Conservation (phyloP, 257 asterid species). For the Penstemon davidsonii region DNA sequence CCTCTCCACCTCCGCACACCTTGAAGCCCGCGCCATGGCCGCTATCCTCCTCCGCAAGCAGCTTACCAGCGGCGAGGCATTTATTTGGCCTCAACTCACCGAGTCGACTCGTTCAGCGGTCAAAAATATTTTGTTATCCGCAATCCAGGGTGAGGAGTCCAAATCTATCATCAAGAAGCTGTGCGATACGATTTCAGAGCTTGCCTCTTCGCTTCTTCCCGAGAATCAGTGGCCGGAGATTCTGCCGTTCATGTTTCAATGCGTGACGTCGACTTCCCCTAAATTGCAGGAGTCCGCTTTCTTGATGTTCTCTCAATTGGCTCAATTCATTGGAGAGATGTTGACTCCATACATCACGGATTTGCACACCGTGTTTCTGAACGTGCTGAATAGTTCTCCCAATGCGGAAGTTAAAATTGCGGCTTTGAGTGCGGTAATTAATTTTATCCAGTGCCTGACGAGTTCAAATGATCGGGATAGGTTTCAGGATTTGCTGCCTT, state of each 20-base stretch:
- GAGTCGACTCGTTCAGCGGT: constrained; percentile 58
- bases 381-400: constrained; percentile 56
- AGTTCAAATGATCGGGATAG: constrained; percentile 77
- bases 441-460: constrained; percentile 84
- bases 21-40: constrained; percentile 80
- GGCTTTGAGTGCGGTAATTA: constrained; percentile 85
- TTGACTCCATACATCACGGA: constrained; percentile 67
- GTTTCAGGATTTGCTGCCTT: constrained; percentile 89
- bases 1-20: constrained; percentile 49
- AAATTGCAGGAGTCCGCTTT: constrained; percentile 84
- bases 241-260: constrained; percentile 88
- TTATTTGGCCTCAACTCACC: constrained; percentile 70
- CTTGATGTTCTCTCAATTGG: constrained; percentile 76
- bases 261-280: constrained; percentile 65
- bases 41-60: constrained; percentile 86
- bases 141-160: constrained; percentile 68
- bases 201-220: constrained; percentile 82
- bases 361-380: constrained; percentile 76
- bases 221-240: constrained; percentile 90
- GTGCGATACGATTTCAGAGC: constrained; percentile 86
- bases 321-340: constrained; percentile 75
- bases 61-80: constrained; percentile 73
- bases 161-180: constrained; percentile 68
- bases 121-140: constrained; percentile 52
- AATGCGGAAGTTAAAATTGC: constrained; percentile 83